Percentiles rank a stretch among this genome's conserved stretches.
Conservation (phyloP, 176 grass and related monocot species). For the Elymus sibiricus region DNA sequence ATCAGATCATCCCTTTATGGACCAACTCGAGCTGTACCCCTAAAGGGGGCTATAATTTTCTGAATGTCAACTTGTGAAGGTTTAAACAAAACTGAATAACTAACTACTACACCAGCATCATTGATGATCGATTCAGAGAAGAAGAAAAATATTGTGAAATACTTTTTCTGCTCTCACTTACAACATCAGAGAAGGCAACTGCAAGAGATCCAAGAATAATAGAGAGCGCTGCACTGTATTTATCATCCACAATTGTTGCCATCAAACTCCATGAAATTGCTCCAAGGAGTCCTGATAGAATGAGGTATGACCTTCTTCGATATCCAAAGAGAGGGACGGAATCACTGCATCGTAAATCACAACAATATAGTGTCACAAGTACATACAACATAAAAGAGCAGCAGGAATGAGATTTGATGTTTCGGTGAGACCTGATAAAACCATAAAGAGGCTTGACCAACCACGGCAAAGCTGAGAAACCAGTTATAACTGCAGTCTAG, state of each 20-base stretch:
- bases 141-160: neutral
- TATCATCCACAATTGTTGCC: constrained; percentile 84
- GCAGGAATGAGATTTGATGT: neutral
- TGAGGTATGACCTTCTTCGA: constrained; percentile 91
- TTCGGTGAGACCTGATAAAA: constrained; percentile 76
- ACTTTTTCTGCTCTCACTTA: constrained; percentile 42
- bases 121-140: neutral
- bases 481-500: constrained; percentile 97
- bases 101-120: neutral
- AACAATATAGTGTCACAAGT: neutral
- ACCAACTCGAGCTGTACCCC: neutral
- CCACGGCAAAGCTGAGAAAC: constrained; percentile 90
- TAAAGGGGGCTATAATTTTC: neutral
- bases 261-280: constrained; percentile 92
- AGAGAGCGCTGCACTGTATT: constrained; percentile 73
- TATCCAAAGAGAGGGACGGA: constrained; percentile 93
- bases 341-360: constrained; percentile 48
- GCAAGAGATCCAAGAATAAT: constrained; percentile 91
- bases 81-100: neutral
- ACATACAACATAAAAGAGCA: neutral
- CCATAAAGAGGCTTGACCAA: constrained; percentile 98
- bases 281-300: constrained; percentile 85
- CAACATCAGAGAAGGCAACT: constrained; percentile 95
- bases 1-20: neutral
- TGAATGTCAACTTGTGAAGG: neutral